Conservation (phyloP, 805 yeast species). For the Candida hungchunana region DNA sequence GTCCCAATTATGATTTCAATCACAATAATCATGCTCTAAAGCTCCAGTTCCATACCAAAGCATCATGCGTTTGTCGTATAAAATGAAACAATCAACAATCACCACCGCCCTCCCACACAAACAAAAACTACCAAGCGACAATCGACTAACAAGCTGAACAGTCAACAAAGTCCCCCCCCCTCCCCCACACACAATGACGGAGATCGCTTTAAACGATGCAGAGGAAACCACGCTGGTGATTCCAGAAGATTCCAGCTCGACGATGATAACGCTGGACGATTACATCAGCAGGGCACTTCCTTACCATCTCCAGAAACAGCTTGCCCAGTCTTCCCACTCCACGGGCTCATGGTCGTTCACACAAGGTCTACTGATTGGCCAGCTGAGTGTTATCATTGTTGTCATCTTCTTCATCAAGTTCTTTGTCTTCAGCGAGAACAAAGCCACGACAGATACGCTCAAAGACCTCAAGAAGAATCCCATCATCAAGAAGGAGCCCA, state of each 20-base stretch:
- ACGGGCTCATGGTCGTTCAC: conserved; percentile 59
- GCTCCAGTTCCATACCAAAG: no score
- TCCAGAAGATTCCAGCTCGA: conserved; percentile 22
- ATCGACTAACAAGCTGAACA: no score
- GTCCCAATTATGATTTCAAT: no score
- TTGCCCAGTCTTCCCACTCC: conserved; percentile 22
- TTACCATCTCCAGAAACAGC: conserved; percentile 30
- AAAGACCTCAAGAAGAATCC: conserved; percentile 25
- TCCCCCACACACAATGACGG: conserved; percentile 1
- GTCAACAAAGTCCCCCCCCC: background rate
- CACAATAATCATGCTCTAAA: no score
- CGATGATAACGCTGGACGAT: conserved; percentile 34
- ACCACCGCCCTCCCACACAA: no score
- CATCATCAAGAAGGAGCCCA: conserved; percentile 21
- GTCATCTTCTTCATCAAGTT: conserved; percentile 64
- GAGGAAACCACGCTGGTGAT: conserved; percentile 22
- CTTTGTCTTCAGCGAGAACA: conserved; percentile 68
- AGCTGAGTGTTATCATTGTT: conserved; percentile 62
- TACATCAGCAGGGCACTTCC: conserved; percentile 34
- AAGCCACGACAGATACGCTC: conserved; percentile 26
- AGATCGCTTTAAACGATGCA: background rate
- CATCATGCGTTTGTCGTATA: no score
- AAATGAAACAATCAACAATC: no score
- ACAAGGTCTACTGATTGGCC: conserved; percentile 72
- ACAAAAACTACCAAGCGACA: no score